A percentile compares a stretch with the other conserved stretches of the same genome.
These are phyloP conservation scores for Phytophthora citrophthora DNA, from an alignment of 352 stramenopile species.

Conservation along the genomic window DNA sequence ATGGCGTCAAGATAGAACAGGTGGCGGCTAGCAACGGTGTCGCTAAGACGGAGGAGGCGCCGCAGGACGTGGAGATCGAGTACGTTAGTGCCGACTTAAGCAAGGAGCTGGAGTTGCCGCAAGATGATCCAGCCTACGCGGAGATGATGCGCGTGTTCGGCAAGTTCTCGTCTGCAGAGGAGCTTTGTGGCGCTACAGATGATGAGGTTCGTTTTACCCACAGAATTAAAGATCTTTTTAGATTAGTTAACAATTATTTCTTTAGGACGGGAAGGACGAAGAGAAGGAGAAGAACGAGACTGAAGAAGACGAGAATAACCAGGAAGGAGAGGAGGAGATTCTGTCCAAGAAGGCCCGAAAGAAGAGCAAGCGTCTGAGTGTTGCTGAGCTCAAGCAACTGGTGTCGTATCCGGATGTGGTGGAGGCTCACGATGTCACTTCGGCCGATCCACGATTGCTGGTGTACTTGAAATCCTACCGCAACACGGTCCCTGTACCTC, in stretches of 20 bases:
- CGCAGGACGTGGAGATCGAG: conserved; percentile 72
- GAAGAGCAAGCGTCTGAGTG: conserved; percentile 92
- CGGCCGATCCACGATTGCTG: conserved; percentile 94
- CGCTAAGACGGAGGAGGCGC: not conserved
- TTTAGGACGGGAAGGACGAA: conserved; percentile 35
- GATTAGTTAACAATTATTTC: not conserved
- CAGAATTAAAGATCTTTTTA: conserved; percentile 8
- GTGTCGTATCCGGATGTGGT: conserved; percentile 94
- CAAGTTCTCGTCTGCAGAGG: conserved; percentile 84
- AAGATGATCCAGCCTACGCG: conserved; percentile 75
- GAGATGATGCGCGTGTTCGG: conserved; percentile 91
- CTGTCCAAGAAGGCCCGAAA: conserved; percentile 95
- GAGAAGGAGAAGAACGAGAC: conserved; percentile 25
- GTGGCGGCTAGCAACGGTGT: not conserved
- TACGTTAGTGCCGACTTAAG: conserved; percentile 83
- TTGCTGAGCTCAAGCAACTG: conserved; percentile 97
- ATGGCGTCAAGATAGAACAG: conserved; percentile 23
- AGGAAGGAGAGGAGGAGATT: conserved; percentile 46
- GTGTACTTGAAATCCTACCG: conserved; percentile 96
- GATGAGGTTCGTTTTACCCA: conserved; percentile 42
- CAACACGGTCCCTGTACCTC: conserved; percentile 96
- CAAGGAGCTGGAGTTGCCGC: conserved; percentile 62
- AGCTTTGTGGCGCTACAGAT: conserved; percentile 66
- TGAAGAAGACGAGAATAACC: conserved; percentile 31
- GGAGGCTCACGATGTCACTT: conserved; percentile 97